Evolutionary conservation across 495 filamentous ascomycete genomes (phyloP), one percentile per base, ranked within the genome.

Genomic region (Podospora australis): DNA sequence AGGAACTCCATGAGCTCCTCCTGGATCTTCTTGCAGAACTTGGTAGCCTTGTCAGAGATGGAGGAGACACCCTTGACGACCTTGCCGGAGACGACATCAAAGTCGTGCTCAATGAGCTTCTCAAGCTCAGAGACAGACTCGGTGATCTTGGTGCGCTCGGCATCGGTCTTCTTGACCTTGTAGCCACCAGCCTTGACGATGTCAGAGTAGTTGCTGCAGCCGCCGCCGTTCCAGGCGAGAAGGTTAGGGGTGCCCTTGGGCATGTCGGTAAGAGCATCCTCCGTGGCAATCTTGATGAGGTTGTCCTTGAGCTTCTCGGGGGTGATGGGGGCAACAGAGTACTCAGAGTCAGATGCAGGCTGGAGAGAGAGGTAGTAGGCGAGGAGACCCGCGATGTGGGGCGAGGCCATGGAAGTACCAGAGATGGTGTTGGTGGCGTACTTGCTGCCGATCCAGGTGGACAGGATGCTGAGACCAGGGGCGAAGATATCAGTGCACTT

Each of bases 401-500:
- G 94, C 25, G 91, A 96, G 46, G 94, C 94, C 94, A 99, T 99
- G 22, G 94, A 99, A 49, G 94, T 99, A 57, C 94, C 94, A 22
- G 94, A 99, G 73, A 99, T 99, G 67, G 87, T 95, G 79, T 99
- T 99, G 72, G 83, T 77, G 57, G 90, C 90, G 62, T 86, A 82
- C 64, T 91, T 83, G 82, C 86, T 88, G 62, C 94, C 94, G 59
- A 89, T 92, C 94, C 94, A 99, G 69, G 92, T 96, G 24, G 94
- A 97, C 48, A 85, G 77, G 56, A 99, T 97, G 82, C 89, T 96
- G 40, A 97, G 77, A 58, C 94, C 94, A 44, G 94, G 94, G 47
- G 90, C 94, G 65, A 99, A 99, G 76, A 99, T 96, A 68, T 97
- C 90, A 64, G 91, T 95, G 79, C 94, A 99, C 79, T 90, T 91